Conservation (phyloP, 805 yeast species). For the Clavispora carvajalis region DNA sequence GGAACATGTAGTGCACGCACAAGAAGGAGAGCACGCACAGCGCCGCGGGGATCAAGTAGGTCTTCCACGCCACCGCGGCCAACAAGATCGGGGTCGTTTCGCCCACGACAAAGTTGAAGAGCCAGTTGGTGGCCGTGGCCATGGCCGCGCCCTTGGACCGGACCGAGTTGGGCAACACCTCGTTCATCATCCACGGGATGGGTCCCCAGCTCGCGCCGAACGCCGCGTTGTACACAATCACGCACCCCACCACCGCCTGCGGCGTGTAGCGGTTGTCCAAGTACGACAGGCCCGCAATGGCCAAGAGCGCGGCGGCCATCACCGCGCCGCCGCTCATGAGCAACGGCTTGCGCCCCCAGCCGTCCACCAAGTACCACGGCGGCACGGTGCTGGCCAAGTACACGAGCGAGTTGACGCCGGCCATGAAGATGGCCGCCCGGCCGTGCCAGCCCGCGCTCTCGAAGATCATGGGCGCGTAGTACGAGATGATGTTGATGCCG, state of each 20-base stretch:
- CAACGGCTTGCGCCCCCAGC: slow-evolving; percentile 89
- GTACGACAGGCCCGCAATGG: slow-evolving; percentile 53
- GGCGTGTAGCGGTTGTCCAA: slow-evolving; percentile 49
- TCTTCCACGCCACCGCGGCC: slow-evolving; percentile 69
- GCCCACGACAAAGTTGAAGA: slow-evolving; percentile 87
- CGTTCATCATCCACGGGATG: slow-evolving; percentile 88
- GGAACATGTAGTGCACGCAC: slow-evolving; percentile 68
- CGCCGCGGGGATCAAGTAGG: slow-evolving; percentile 76
- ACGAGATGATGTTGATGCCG: slow-evolving; percentile 89
- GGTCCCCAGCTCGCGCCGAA: slow-evolving; percentile 96
- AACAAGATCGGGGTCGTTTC: slow-evolving; percentile 85
- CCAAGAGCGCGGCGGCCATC: slow-evolving; percentile 68
- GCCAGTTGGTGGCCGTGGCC: slow-evolving; percentile 91
- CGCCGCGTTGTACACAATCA: slow-evolving; percentile 72
- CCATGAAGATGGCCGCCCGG: slow-evolving; percentile 81
- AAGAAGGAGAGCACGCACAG: slow-evolving; percentile 71
- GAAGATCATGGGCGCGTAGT: slow-evolving; percentile 90
- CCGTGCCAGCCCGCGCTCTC: slow-evolving; percentile 96
- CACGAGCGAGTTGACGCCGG: slow-evolving; percentile 57
- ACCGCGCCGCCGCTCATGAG: slow-evolving; percentile 70
- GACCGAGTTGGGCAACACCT: slow-evolving; percentile 76
- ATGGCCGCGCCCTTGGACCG: slow-evolving; percentile 88
- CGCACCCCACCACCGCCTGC: slow-evolving; percentile 65
- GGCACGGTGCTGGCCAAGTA: slow-evolving; percentile 60
- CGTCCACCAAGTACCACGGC: slow-evolving; percentile 87